Conservation (phyloP, 2,329 filamentous ascomycete species). For the Neonectria ditissima region DNA sequence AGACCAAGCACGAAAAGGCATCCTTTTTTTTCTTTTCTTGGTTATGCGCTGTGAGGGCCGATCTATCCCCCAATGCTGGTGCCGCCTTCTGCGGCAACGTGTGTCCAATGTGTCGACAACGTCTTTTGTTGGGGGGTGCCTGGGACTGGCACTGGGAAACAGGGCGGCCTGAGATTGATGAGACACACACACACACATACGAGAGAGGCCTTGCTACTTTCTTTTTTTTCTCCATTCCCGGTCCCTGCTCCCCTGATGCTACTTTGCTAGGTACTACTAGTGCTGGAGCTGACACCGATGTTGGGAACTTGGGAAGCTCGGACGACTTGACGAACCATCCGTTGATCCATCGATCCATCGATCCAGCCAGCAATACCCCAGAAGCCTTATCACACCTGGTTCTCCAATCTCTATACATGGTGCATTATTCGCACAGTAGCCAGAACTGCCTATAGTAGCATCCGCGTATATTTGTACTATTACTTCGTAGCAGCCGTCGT, state of each 20-base stretch:
- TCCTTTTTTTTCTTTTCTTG: constrained; percentile 3
- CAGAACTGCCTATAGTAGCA: too few relatives aligned
- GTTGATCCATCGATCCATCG: background rate
- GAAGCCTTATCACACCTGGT: constrained; percentile 1
- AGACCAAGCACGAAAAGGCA: constrained; percentile 30
- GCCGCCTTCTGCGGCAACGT: constrained; percentile 19
- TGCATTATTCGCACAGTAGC: too few relatives aligned
- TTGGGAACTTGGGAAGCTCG: background rate
- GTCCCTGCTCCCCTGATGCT: constrained; percentile 9
- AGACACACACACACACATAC: constrained; percentile 17
- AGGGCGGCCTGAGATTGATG: constrained; percentile 18
- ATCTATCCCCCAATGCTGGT: constrained; percentile 27
- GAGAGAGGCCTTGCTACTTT: constrained; percentile 1
- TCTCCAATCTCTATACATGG: background rate
- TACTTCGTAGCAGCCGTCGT: too few relatives aligned
- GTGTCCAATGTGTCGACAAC: constrained; percentile 4
- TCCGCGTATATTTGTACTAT: too few relatives aligned
- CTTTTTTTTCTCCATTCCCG: constrained; percentile 10
- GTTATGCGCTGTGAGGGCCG: background rate
- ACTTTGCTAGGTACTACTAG: background rate
- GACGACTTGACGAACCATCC: constrained; percentile 16
- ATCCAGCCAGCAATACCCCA: constrained; percentile 17
- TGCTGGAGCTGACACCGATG: constrained; percentile 11
- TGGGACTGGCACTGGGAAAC: background rate
- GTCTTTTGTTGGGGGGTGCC: constrained; percentile 10